Evolutionary conservation across 495 filamentous ascomycete species (phyloP), one percentile per base, ranked within the genome.

Genomic region (Daldinia caldariorum): DNA sequence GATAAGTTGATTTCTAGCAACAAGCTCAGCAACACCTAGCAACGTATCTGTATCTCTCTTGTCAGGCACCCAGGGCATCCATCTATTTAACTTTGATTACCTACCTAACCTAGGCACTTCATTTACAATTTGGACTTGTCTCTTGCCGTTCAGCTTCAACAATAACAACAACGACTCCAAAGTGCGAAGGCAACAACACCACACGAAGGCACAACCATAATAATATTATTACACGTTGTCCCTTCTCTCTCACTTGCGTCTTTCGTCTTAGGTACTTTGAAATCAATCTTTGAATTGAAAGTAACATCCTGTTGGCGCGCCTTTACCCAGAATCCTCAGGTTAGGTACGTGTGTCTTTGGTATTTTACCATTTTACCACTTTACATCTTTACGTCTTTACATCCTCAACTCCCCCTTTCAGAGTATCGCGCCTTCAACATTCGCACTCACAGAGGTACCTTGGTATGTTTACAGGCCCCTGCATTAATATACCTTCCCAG

Each of bases 161-260:
- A 47, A 35, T 5, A 47, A 47, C 18, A 47, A 47, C 4, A 20
- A 47, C 10, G 20, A 47, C 43, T 47, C 20, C 43, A 12, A 47
- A 22, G 10, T 20, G 43, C 43, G 18, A 47, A 22, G 9, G 43
- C 8, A 22, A 10, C 8, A 47, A 47, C 43, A 22, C 18, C 18
- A 47, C 18, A 47, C 43, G 22, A 16, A 47, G 43, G 43, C 43
- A 47, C 43, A 47, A 47, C 43, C 18, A 47, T 22, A 47, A 16
- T 9, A 43, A 18, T 10, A 20, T 14, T 39, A 2, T 47, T 22
- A 47, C 12, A 47, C 18, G 16, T 45, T 45, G 41, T 45, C 41
- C 41, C 41, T 45, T 45, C 41, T 45, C 43, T 12, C 18, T 8
- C 43, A 8, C 22, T 16, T 47, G 12, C 43, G 16, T 47, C 10